These are phyloP conservation scores for Erysimum cheiranthoides DNA, from an alignment of 345 rosid genomes.

Conservation along the genomic window DNA sequence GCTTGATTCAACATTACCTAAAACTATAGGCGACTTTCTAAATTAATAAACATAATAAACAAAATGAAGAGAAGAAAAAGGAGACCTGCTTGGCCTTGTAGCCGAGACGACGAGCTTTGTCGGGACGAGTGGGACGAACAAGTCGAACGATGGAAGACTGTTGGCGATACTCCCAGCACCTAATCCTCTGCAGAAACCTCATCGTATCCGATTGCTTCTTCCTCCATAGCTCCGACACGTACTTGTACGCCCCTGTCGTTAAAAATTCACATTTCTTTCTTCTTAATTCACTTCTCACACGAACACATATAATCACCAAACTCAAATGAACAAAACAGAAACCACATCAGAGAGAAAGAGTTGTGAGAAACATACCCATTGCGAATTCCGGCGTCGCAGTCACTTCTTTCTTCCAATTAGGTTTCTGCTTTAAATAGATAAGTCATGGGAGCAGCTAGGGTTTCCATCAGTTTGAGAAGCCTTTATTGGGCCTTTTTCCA, in stretches of 20 bases:
- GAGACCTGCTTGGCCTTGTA: constrained; percentile 99
- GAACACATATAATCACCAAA: background rate
- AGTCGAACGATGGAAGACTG: constrained; percentile 96
- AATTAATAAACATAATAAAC: too few species aligned
- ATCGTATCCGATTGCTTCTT: constrained; percentile 99
- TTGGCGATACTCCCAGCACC: constrained; percentile 99
- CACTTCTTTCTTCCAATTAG: constrained; percentile 11
- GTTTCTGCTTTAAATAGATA: constrained; percentile 26
- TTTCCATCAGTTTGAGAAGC: background rate
- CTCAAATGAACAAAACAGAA: background rate
- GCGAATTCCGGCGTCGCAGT: constrained; percentile 44
- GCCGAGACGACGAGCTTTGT: constrained; percentile 93
- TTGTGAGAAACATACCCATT: constrained; percentile 35
- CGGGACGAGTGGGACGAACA: constrained; percentile 93
- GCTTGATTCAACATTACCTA: background rate
- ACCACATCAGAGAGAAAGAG: background rate
- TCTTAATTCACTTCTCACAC: background rate
- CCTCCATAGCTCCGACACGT: constrained; percentile 99
- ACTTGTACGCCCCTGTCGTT: constrained; percentile 83
- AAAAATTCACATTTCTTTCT: background rate
- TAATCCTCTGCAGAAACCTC: constrained; percentile 97
- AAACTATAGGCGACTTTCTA: background rate
- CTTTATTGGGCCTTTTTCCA: constrained; percentile 19
- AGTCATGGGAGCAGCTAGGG: constrained; percentile 27
- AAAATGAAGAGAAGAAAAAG: background rate